Evolutionary conservation across 192 early-diverging fungal species (phyloP).

Genomic region (Coemansia sp.): DNA sequence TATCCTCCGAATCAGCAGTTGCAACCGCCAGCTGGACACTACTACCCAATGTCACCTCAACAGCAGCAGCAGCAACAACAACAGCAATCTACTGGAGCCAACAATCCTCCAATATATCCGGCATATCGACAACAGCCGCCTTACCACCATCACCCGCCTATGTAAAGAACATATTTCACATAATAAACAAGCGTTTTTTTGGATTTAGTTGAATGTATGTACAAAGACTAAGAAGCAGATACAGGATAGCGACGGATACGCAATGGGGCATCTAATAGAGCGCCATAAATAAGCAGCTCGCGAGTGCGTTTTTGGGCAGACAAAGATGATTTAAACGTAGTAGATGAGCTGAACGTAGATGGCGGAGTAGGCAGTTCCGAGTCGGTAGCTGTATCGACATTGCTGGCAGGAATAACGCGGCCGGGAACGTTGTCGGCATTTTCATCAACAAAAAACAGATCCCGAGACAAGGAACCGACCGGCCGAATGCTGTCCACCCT

Average conservation of each 20-base stretch:
- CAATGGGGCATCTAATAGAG: constrained; percentile 30
- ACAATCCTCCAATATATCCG: constrained; percentile 1
- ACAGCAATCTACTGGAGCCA: constrained; percentile 6
- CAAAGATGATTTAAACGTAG: constrained; percentile 7
- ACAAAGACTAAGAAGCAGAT: background rate
- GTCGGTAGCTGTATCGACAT: background rate
- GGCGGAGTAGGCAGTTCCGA: too few relatives aligned
- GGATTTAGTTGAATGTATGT: constrained; percentile 1
- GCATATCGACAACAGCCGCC: constrained; percentile 3
- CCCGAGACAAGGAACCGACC: constrained; percentile 19
- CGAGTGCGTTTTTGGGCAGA: constrained; percentile 12
- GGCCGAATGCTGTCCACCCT: constrained; percentile 12
- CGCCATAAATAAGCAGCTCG: constrained; percentile 28
- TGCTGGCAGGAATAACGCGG: constrained; percentile 23
- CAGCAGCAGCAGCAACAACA: constrained; percentile 12
- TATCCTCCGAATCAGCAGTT: constrained; percentile 3
- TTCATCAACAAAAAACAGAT: constrained; percentile 37
- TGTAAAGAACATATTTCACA: constrained; percentile 1
- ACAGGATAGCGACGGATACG: constrained; percentile 29
- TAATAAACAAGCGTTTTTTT: constrained; percentile 2
- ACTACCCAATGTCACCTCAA: constrained; percentile 6
- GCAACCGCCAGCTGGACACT: constrained; percentile 5
- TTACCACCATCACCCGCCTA: constrained; percentile 11
- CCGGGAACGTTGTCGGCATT: constrained; percentile 7
- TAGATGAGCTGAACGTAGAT: too few relatives aligned